Evolutionary conservation across 2,329 filamentous ascomycete species (phyloP), one percentile per base, ranked within the genome.

Genomic region (Colletotrichum abscissum): DNA sequence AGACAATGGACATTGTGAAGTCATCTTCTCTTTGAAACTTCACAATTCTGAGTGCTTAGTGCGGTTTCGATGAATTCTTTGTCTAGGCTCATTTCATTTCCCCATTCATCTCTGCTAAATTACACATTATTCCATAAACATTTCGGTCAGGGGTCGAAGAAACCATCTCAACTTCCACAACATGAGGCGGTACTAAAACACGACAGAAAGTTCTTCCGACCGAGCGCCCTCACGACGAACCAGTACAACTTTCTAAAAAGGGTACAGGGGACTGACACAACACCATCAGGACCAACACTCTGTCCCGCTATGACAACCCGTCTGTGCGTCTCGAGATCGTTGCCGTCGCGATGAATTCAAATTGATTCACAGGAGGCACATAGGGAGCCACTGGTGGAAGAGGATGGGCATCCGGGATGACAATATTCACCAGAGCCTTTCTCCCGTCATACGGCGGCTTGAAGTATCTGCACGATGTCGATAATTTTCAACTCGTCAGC

Each of bases 251-350:
- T 24, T 56, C 11, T 7, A 5, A 14, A 4, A 4, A 28, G 16
- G 28, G 0, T 11, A 35, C 24, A n/a, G 26, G 14, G 56, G 35
- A 68, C 56, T 57, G 49, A 55, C 14, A 59, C 49, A 42, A 4
- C 16, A 54, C 26, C 54, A 11, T 8, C 12, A 55, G 8, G n/a
- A 56, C 49, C 12, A 30, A 12, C n/a, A 12, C 35, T 19, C 33
- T 35, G 33, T 35, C 33, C 35, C 54, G 42, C 54, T 73, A 73
- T 19, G 71, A 73, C 24, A 73, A 33, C 0, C 71, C 71, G 60
- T 73, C 71, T n/a, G 71, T 73, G 67, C 71, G 71, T n/a, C 49
- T 65, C 28, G 71, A 73, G 30, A 73, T 71, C 24, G 71, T 70
- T 49, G 71, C 67, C 33, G 71, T 73, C 56, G 71, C 71, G 49